Evolutionary conservation across 1,139 yeast genomes (phyloP), one percentile per base, ranked within the genome.

Genomic region (Debaryomyces fabryi): DNA sequence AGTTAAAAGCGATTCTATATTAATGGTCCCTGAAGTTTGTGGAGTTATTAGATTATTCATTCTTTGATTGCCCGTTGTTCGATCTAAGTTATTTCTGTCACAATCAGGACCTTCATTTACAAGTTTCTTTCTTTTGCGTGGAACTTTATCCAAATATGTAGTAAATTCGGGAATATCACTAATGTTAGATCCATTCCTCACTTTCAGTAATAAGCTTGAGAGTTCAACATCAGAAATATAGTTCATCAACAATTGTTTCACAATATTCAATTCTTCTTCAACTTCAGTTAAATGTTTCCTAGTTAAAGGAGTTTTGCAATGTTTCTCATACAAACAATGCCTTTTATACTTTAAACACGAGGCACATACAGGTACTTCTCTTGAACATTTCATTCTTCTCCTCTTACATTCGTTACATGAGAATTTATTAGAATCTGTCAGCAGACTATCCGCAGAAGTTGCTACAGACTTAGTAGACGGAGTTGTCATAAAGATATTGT

Each of bases 251-350:
- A 58, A 38, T n/a, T 46, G 47, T 42, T 30, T 30, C 12, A 30
- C 33, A 7, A 30, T 12, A n/a, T n/a, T 30, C 16, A 30, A 18
- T 4, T 59, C 60, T 44, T 56, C 58, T 40, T 59, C 62, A 7
- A 59, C 59, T 42, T 57, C 59, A 8, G 63, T 58, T 23, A 59
- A 46, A 45, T 59, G 60, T 34, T 53, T 57, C 36, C 63, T 52
- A 2, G 63, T 59, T 38, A 59, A 45, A 5, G 62, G 61, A 7
- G 59, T 57, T 44, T 51, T 52, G 16, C 50, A 42, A 16, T 56
- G 56, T n/a, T 48, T 49, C 39, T 55, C 54, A 37, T 59, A 58
- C 1, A 59, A 44, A 38, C 62, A 59, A 40, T 59, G 62, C 4
- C 63, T 44, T 9, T 46, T 50, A 39, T 55, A 53, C 30, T 57